A percentile compares a stretch with the other conserved stretches of the same genome.
phyloP scores from a whole-genome alignment of 805 yeast genomes.

The Priceomyces medius region DNA sequence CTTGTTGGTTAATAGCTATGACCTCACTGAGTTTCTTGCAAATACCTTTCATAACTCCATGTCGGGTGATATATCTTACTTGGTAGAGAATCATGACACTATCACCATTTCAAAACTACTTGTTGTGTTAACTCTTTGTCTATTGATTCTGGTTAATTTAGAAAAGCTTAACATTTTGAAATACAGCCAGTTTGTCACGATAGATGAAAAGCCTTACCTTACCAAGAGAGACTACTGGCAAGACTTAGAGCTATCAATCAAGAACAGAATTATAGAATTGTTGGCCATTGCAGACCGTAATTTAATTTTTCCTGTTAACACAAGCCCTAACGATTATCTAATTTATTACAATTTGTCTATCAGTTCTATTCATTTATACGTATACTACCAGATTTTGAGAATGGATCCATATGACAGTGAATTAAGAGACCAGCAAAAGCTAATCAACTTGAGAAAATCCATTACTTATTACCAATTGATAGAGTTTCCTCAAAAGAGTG shows the following conservation, averaged over 20 bases:
- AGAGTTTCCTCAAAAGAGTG: slow-evolving; percentile 22
- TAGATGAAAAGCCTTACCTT: slow-evolving; percentile 17
- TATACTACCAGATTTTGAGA: slow-evolving; percentile 30
- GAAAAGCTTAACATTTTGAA: slow-evolving; percentile 28
- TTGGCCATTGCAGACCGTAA: slow-evolving; percentile 22
- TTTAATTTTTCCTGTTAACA: slow-evolving; percentile 19
- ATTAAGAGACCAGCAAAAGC: slow-evolving; percentile 30
- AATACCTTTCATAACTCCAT: not conserved
- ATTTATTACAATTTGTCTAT: slow-evolving; percentile 31
- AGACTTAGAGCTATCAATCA: slow-evolving; percentile 23
- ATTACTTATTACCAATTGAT: slow-evolving; percentile 32
- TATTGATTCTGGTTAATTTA: slow-evolving; percentile 28
- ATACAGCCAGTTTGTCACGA: slow-evolving; percentile 19
- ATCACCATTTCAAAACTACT: slow-evolving; percentile 24
- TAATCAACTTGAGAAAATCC: slow-evolving; percentile 26
- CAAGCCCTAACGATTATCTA: slow-evolving; percentile 21
- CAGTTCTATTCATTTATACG: slow-evolving; percentile 26
- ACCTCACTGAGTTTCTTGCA: slow-evolving; percentile 22
- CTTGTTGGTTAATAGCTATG: slow-evolving; percentile 19
- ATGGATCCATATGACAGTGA: slow-evolving; percentile 24
- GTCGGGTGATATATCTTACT: slow-evolving; percentile 10
- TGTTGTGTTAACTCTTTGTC: slow-evolving; percentile 24
- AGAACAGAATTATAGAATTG: slow-evolving; percentile 29
- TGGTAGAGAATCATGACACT: slow-evolving; percentile 26
- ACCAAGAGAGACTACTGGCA: slow-evolving; percentile 18